These are phyloP conservation scores for Glycine latifolia DNA, from an alignment of 306 rosid species.

Conservation along the genomic window DNA sequence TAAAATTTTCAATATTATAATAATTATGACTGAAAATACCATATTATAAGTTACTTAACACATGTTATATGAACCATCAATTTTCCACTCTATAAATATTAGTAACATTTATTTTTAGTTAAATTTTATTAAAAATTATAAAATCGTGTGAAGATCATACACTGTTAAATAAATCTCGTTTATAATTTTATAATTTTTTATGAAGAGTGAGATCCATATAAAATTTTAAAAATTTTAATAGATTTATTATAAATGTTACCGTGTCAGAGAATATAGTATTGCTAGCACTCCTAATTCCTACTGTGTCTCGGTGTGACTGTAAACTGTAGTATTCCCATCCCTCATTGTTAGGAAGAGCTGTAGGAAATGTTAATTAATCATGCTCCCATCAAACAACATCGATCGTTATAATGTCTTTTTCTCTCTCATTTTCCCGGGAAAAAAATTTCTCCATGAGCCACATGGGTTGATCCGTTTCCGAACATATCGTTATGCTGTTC, in stretches of 20 bases:
- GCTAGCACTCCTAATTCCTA: neutral
- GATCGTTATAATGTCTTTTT: constrained; percentile 40
- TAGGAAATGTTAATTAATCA: constrained; percentile 24
- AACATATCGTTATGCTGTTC: constrained; percentile 38
- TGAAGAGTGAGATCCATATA: too few species aligned
- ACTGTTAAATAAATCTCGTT: too few species aligned
- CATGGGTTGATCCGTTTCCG: constrained; percentile 25
- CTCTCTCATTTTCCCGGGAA: constrained; percentile 32
- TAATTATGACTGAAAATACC: neutral
- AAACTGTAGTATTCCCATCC: constrained; percentile 3
- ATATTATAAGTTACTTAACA: neutral
- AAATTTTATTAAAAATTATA: too few species aligned
- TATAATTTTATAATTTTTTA: too few species aligned
- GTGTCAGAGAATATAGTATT: too few species aligned
- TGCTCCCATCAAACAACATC: constrained; percentile 32
- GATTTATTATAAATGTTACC: too few species aligned
- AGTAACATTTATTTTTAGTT: too few species aligned
- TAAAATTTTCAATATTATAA: neutral
- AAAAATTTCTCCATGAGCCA: neutral
- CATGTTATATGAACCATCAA: neutral
- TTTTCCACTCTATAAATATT: neutral
- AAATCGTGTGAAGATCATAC: too few species aligned
- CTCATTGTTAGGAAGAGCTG: constrained; percentile 17
- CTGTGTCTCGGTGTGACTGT: neutral
- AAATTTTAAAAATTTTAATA: too few species aligned